Conservation (phyloP, 495 filamentous ascomycete species). For the Friedmanniomyces simplex region DNA sequence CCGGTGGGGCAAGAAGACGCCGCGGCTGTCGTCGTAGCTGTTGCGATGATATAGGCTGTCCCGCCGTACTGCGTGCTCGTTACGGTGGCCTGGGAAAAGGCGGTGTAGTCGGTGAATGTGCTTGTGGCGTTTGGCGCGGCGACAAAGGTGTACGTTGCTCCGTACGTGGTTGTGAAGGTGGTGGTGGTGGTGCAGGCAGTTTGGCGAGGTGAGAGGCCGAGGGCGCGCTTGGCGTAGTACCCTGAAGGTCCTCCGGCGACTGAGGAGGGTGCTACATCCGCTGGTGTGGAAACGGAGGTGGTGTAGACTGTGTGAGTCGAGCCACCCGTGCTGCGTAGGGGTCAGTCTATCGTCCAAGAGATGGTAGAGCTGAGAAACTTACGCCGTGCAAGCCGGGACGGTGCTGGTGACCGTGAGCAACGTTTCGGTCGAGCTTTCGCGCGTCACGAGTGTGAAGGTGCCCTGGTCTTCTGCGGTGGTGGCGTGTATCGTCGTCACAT, state of each 20-base stretch:
- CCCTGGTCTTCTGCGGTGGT: constrained; percentile 10
- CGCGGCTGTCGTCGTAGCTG: constrained; percentile 1
- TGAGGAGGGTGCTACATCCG: background rate
- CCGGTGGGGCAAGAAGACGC: background rate
- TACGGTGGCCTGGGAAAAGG: constrained; percentile 1
- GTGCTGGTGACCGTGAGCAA: constrained; percentile 9
- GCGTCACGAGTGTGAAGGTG: constrained; percentile 5
- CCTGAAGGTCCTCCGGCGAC: background rate
- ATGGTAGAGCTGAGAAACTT: too few relatives aligned
- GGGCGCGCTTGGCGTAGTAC: background rate
- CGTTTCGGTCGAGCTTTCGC: too few relatives aligned
- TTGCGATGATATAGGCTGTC: constrained; percentile 10
- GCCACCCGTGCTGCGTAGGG: background rate
- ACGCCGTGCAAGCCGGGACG: constrained; percentile 4
- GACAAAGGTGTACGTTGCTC: constrained; percentile 7
- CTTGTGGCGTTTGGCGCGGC: constrained; percentile 3
- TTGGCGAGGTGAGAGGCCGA: background rate
- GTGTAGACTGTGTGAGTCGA: background rate
- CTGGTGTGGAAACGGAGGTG: background rate
- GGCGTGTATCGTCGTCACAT: constrained; percentile 6
- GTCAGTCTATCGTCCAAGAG: too few relatives aligned
- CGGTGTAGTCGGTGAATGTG: constrained; percentile 16
- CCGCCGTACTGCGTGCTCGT: constrained; percentile 5
- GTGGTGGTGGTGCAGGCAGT: constrained; percentile 6
- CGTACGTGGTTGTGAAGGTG: constrained; percentile 14